Evolutionary conservation across 345 rosid species (phyloP).

Genomic region (Syzygium oleosum): DNA sequence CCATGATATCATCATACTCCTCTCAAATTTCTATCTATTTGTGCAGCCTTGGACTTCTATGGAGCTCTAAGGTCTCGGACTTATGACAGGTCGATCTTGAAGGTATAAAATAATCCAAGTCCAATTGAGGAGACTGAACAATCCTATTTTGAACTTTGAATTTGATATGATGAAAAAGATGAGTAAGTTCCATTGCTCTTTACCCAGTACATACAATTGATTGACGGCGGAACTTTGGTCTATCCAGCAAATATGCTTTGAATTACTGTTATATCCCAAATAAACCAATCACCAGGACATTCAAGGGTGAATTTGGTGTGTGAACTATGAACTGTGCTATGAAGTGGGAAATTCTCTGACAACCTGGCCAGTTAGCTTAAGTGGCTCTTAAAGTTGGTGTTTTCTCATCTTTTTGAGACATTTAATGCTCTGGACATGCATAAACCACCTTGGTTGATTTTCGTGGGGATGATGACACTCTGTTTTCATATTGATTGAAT

Average conservation of each 20-base stretch:
- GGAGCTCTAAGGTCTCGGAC: slow-evolving; percentile 93
- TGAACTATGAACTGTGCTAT: neutral
- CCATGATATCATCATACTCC: neutral
- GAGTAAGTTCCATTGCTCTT: neutral
- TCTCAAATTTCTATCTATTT: neutral
- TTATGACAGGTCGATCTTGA: slow-evolving; percentile 73
- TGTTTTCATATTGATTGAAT: neutral
- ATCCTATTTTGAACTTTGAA: neutral
- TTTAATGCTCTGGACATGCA: neutral
- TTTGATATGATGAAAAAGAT: neutral
- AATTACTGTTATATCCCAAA: neutral
- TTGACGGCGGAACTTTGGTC: neutral
- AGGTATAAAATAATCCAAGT: slow-evolving; percentile 26
- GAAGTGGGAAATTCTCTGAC: neutral
- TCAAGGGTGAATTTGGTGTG: neutral
- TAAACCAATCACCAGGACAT: neutral
- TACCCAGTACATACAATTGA: neutral
- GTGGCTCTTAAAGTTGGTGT: neutral
- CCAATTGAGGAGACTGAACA: neutral
- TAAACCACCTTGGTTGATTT: neutral
- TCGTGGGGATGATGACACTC: neutral
- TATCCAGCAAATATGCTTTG: neutral
- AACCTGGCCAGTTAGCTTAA: neutral
- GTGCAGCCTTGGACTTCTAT: slow-evolving; percentile 85
- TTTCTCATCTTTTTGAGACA: neutral